Evolutionary conservation across 768 basidiomycete species (phyloP), one percentile per base, ranked within the genome.

Genomic region (Pisolithus tinctorius): DNA sequence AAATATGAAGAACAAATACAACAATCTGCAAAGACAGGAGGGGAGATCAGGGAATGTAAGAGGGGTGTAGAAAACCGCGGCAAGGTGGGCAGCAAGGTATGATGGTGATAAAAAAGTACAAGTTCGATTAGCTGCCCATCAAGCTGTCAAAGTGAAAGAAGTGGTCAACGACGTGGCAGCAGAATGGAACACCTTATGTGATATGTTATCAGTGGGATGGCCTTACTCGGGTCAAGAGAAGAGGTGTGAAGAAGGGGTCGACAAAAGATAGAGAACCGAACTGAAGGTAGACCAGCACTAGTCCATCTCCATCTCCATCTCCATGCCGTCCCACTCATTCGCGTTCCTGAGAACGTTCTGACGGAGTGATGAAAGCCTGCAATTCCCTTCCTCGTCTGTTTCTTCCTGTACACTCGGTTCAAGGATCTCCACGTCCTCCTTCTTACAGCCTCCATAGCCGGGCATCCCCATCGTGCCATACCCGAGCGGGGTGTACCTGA

Each of bases 301-400:
- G 25, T 59, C 63, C 66, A 67, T 69, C 26, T 64, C 65, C 64
- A 67, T 67, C 1, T 69, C 86, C 81, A 88, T 85, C 53, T 76
- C 75, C 69, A 71, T 67, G 46, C 76, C 69, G 48, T 74, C 69
- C 71, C 69, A 75, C 58, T 45, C 26, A 13, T 45, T 27, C 16
- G 58, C 58, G 53, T 59, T 57, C 50, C 54, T 48, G 36, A n/a
- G 23, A n/a, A 16, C 48, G 37, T 41, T 55, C 25, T 25, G 13
- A 14, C 43, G 26, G 5, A 45, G 26, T 48, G 53, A 47, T 56
- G 41, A 51, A 56, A 52, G 53, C 57, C 38, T 58, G 55, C 37
- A 62, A 20, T 25, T 63, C 53, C 27, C 42, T 20, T 72, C 71
- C 48, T 71, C 71, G 58, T 77, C 81, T 27, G 74, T 74, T 57